Base-by-base conservation (phyloP, 768 basidiomycete genomes). In the Cubamyces sp. region DNA sequence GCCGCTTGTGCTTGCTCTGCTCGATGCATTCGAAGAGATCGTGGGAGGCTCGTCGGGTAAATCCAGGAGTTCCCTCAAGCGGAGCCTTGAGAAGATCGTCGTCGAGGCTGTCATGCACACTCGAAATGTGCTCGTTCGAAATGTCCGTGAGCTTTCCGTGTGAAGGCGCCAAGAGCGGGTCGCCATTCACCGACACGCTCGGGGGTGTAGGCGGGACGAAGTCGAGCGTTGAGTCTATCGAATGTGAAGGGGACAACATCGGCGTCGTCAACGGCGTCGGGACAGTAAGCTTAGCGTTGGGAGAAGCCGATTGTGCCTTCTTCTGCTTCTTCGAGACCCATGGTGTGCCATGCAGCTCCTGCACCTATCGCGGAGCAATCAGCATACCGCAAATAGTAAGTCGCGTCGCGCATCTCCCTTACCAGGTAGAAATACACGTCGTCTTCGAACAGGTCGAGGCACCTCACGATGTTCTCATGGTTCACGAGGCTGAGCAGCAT, bases 21-120 rank as follows among this genome's bases (percentile, higher is more conserved):
- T 98, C 96, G 48, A 97, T 95, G 73, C 92, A 96, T 74, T 98
- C 96, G 69, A 97, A 98, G 46, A 98, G 79, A 74, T 98, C 96
- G 72, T 96, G 87, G 11, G 94, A 94, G 21, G 91, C 82, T 40
- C 94, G 85, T 34, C 91, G 84, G 23, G 84, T 79, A 70, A 82
- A 85, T 47, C 77, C 75, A 18, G 71, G 71, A 14, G 58, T 57
- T 8, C 53, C 30, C 8, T 49, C 45, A 6, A 49, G 63, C n/a
- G 70, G 68, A 3, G 63, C 60, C 28, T 47, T 48, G 3, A 64
- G 63, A 23, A 64, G 28, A 23, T 45, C 54, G 25, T 60, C 59
- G 50, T 60, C 59, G 39, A 57, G 53, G 26, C 56, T 40, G 26
- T 40, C 53, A 19, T 54, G 39, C 30, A 56, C 39, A 21, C 48